Conservation (phyloP, 2,329 filamentous ascomycete species). For the Diatrype stigma region DNA sequence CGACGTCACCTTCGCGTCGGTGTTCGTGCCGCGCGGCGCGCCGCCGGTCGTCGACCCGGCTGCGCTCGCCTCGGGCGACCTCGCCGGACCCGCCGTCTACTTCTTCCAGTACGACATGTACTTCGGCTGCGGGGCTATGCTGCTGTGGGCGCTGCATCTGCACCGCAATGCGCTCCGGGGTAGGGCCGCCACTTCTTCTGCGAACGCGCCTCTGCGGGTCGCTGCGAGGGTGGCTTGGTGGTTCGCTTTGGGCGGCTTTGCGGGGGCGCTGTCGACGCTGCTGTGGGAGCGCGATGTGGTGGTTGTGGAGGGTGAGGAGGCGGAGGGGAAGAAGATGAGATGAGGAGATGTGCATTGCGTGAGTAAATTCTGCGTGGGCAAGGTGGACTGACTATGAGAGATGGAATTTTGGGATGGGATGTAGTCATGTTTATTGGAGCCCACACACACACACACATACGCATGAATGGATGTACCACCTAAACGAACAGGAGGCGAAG, state of each 20-base stretch:
- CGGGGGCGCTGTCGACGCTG: background rate
- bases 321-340: background rate
- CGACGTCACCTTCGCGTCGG: background rate
- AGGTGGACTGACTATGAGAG: background rate
- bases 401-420: background rate
- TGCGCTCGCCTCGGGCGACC: background rate
- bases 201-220: background rate
- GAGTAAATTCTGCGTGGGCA: too few species aligned
- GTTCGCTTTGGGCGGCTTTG: background rate
- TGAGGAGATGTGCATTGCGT: too few species aligned
- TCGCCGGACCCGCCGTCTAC: background rate
- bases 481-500: too few species aligned
- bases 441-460: too few species aligned
- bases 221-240: background rate
- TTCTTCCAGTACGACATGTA: conserved; percentile 1
- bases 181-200: too few species aligned
- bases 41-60: background rate
- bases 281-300: background rate
- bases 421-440: too few species aligned
- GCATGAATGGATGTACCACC: too few species aligned
- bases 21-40: background rate
- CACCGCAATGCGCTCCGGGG: background rate
- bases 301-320: background rate
- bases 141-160: background rate
- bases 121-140: background rate